Evolutionary conservation across 208 protist genomes (phyloP).

Genomic region (Trypanosoma platydactyli): DNA sequence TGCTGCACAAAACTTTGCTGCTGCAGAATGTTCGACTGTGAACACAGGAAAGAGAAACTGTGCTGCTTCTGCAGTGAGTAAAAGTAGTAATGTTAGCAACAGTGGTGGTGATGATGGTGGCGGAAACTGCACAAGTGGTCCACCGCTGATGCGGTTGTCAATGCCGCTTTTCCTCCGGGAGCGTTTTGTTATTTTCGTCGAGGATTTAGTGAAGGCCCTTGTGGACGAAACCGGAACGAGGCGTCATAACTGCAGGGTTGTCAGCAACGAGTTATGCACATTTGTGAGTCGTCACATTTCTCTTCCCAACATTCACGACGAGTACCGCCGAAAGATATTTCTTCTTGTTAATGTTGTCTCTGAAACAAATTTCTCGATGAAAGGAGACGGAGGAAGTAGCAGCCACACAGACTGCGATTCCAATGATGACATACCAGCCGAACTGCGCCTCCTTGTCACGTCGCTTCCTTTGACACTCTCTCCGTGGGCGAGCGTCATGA

Average conservation of each 20-base stretch:
- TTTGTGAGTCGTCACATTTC: conserved; percentile 79
- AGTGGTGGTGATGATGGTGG: not conserved
- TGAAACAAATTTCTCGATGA: conserved; percentile 30
- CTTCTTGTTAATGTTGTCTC: conserved; percentile 88
- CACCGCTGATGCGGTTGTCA: conserved; percentile 14
- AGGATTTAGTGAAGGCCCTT: conserved; percentile 73
- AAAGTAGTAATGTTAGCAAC: not conserved
- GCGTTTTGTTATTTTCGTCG: conserved; percentile 80
- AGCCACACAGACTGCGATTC: conserved; percentile 24
- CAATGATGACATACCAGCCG: conserved; percentile 75
- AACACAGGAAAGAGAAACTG: not conserved
- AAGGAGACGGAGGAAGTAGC: not conserved
- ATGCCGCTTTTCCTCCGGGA: conserved; percentile 54
- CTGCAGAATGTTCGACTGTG: not conserved
- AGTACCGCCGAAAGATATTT: conserved; percentile 90
- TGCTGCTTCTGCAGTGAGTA: not conserved
- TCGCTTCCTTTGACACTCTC: conserved; percentile 82
- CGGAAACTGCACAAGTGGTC: not conserved
- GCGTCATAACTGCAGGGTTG: conserved; percentile 54
- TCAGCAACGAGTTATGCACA: conserved; percentile 70
- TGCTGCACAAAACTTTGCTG: no score
- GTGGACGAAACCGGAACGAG: conserved; percentile 51
- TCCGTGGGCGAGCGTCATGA: conserved; percentile 85
- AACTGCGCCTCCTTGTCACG: conserved; percentile 83
- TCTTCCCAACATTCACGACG: conserved; percentile 89